These are phyloP conservation scores for Blastomyces parvus DNA, from an alignment of 2,329 filamentous ascomycete species.

Conservation along the genomic window DNA sequence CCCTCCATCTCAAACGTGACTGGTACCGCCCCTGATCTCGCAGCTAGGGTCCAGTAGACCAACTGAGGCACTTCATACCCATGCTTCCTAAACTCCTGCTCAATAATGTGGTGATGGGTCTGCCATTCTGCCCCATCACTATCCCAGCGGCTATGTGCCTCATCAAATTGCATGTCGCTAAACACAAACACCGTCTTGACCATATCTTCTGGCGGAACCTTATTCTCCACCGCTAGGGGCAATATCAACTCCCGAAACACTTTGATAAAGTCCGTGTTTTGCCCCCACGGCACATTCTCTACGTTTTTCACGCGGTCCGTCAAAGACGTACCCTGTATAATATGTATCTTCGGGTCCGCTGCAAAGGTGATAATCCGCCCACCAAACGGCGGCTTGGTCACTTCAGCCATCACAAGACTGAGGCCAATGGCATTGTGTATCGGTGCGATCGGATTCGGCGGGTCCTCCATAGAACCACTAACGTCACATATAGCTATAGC, in stretches of 20 bases:
- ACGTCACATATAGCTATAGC: conserved; percentile 52
- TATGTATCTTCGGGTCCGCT: conserved; percentile 31
- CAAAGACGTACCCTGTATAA: conserved; percentile 33
- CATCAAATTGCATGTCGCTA: conserved; percentile 52
- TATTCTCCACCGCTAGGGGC: conserved; percentile 43
- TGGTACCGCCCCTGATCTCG: background rate
- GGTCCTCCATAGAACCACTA: conserved; percentile 44
- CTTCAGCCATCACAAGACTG: conserved; percentile 47
- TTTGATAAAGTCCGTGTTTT: conserved; percentile 45
- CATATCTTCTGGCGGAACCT: conserved; percentile 49
- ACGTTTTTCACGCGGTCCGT: conserved; percentile 36
- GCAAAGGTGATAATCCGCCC: conserved; percentile 50
- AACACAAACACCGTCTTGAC: conserved; percentile 54
- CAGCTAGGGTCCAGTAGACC: conserved; percentile 25
- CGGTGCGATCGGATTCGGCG: conserved; percentile 31
- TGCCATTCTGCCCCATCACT: conserved; percentile 36
- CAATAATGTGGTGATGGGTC: conserved; percentile 44
- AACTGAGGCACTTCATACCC: conserved; percentile 52
- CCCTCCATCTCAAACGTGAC: conserved; percentile 13
- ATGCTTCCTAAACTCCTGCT: conserved; percentile 36
- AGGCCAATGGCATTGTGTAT: conserved; percentile 49
- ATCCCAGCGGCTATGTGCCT: too few species aligned
- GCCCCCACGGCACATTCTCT: conserved; percentile 27
- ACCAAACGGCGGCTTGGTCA: conserved; percentile 45
- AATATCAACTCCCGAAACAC: conserved; percentile 49